Evolutionary conservation across 2,329 filamentous ascomycete genomes (phyloP).

Genomic region (Byssochlamys sp.): DNA sequence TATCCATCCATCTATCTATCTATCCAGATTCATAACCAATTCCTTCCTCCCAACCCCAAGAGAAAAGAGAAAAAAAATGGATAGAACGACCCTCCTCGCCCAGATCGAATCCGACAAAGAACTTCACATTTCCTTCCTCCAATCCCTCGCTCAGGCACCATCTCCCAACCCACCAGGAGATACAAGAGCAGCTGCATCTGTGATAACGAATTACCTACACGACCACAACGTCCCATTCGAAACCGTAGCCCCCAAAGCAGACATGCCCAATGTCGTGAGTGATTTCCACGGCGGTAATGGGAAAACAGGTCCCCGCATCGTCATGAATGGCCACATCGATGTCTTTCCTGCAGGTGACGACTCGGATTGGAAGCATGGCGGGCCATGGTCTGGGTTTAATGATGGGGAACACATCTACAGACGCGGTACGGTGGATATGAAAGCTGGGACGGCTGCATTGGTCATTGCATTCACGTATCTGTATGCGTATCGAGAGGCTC

Average conservation of each 20-base stretch:
- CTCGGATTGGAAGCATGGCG: conserved; percentile 22
- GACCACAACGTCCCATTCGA: conserved; percentile 12
- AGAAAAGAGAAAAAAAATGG: neutral
- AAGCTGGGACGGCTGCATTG: conserved; percentile 32
- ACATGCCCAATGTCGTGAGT: conserved; percentile 27
- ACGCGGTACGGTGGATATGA: conserved; percentile 36
- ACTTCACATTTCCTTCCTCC: conserved; percentile 21
- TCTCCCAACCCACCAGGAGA: conserved; percentile 33
- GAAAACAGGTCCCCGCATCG: conserved; percentile 20
- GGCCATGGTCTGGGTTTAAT: conserved; percentile 30
- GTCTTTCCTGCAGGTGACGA: conserved; percentile 30
- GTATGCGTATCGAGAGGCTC: conserved; percentile 10
- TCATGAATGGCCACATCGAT: conserved; percentile 37
- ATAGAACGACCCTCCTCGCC: neutral
- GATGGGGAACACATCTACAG: conserved; percentile 26
- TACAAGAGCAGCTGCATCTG: conserved; percentile 24
- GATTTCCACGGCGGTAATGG: conserved; percentile 8
- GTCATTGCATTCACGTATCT: conserved; percentile 32
- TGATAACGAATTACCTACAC: conserved; percentile 21
- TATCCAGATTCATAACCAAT: no score
- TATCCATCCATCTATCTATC: no score
- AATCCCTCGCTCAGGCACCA: conserved; percentile 24
- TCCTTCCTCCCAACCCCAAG: no score
- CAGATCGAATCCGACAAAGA: conserved; percentile 10
- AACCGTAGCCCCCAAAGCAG: conserved; percentile 20